These are phyloP conservation scores for Fusarium globosum DNA, from an alignment of 2,329 filamentous ascomycete genomes.

Conservation along the genomic window DNA sequence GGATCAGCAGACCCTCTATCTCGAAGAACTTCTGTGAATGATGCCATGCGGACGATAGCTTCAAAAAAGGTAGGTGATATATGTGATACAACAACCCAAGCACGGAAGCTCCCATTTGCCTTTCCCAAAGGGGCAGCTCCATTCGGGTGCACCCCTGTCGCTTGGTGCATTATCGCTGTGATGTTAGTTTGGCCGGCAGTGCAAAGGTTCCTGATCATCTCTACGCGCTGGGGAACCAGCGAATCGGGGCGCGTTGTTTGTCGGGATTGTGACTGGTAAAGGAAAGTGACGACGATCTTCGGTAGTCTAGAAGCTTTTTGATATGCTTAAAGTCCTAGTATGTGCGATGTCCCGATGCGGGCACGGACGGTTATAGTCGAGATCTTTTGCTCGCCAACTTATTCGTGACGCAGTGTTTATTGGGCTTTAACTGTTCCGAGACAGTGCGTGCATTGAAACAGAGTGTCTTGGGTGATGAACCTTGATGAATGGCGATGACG, in stretches of 20 bases:
- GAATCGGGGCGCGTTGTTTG: background rate
- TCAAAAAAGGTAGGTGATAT: conserved; percentile 37
- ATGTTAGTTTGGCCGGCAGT: conserved; percentile 20
- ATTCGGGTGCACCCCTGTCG: background rate
- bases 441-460: background rate
- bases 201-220: conserved; percentile 26
- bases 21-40: conserved; percentile 27
- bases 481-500: background rate
- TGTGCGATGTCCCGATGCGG: conserved; percentile 8
- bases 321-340: conserved; percentile 27
- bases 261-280: conserved; percentile 12
- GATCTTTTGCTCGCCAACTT: background rate
- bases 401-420: background rate
- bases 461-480: background rate
- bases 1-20: conserved; percentile 1
- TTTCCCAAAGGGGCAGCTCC: conserved; percentile 32
- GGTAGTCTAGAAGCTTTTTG: conserved; percentile 13
- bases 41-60: conserved; percentile 20
- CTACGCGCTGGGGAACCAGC: background rate
- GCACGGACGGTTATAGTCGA: background rate
- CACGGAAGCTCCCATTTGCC: conserved; percentile 34
- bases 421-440: background rate
- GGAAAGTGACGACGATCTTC: conserved; percentile 21
- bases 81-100: conserved; percentile 27
- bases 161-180: conserved; percentile 18